phyloP scores from a whole-genome alignment of 345 rosid genomes.

The Citrus cavaleriei region DNA sequence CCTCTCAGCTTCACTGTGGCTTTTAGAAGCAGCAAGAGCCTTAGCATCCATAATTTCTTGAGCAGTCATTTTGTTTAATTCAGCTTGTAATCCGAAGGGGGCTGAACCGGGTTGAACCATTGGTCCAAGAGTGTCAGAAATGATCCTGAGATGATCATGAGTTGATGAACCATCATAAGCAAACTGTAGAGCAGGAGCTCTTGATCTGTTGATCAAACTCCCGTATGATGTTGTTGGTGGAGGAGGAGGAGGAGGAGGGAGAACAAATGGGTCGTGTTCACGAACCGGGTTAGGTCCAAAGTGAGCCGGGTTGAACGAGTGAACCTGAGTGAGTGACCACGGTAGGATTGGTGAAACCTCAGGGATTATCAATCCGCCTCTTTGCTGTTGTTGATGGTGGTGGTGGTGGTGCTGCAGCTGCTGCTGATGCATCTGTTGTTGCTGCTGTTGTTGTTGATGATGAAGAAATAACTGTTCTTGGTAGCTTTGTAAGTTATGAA shows the following conservation, averaged over 20 bases:
- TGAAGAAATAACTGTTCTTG: conserved; percentile 64
- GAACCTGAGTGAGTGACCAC: conserved; percentile 45
- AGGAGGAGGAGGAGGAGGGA: conserved; percentile 69
- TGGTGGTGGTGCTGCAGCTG: conserved; percentile 4
- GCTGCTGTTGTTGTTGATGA: conserved; percentile 47
- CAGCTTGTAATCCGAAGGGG: conserved; percentile 79
- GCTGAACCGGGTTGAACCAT: conserved; percentile 52
- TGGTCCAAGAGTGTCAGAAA: conserved; percentile 79
- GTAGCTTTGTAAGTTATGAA: conserved; percentile 57
- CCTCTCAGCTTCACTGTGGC: conserved; percentile 98
- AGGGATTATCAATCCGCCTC: conserved; percentile 44
- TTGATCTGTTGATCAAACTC: conserved; percentile 47
- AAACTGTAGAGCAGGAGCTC: conserved; percentile 58
- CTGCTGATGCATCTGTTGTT: conserved; percentile 13
- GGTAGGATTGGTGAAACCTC: conserved; percentile 60
- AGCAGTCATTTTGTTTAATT: conserved; percentile 87
- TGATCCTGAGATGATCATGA: conserved; percentile 64
- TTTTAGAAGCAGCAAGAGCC: conserved; percentile 96
- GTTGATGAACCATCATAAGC: conserved; percentile 60
- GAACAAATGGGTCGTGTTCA: conserved; percentile 58
- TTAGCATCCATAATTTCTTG: conserved; percentile 99
- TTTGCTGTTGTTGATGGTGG: conserved; percentile 43
- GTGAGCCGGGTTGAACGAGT: conserved; percentile 29
- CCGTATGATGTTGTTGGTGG: conserved; percentile 63
- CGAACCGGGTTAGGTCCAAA: conserved; percentile 34